These are phyloP conservation scores for Plasmodium vivax DNA, from an alignment of 169 alveolate genomes.

Conservation along the genomic window DNA sequence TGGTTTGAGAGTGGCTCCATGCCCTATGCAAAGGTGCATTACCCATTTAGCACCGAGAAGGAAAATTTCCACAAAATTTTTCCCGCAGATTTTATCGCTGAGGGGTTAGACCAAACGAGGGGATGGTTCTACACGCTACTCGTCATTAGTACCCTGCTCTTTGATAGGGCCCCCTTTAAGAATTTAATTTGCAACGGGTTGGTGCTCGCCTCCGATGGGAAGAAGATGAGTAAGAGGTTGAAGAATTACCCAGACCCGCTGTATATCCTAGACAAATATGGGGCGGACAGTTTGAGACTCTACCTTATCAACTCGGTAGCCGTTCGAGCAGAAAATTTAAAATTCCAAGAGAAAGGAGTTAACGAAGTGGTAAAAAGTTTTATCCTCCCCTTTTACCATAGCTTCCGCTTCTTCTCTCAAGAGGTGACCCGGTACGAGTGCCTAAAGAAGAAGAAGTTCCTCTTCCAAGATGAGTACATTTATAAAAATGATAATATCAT, in stretches of 20 bases:
- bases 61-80: conserved; percentile 89
- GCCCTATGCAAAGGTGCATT: conserved; percentile 98
- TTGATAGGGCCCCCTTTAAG: conserved; percentile 93
- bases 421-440: conserved; percentile 95
- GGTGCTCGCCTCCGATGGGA: conserved; percentile 97
- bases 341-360: conserved; percentile 95
- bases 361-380: conserved; percentile 95
- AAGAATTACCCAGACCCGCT: conserved; percentile 97
- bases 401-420: conserved; percentile 95
- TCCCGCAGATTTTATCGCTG: conserved; percentile 99
- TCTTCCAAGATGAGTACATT: conserved; percentile 83
- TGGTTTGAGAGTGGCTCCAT: conserved; percentile 99
- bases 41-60: conserved; percentile 96
- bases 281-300: conserved; percentile 97
- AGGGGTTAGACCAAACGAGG: conserved; percentile 99
- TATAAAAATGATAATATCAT: conserved; percentile 86
- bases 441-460: conserved; percentile 81
- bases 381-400: conserved; percentile 98
- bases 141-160: conserved; percentile 94
- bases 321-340: conserved; percentile 96
- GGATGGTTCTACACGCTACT: conserved; percentile 98
- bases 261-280: conserved; percentile 89
- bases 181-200: conserved; percentile 97
- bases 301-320: conserved; percentile 96
- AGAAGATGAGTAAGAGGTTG: conserved; percentile 98